These are phyloP conservation scores for Ogataea ramenticola DNA, from an alignment of 805 yeast species.

Conservation along the genomic window DNA sequence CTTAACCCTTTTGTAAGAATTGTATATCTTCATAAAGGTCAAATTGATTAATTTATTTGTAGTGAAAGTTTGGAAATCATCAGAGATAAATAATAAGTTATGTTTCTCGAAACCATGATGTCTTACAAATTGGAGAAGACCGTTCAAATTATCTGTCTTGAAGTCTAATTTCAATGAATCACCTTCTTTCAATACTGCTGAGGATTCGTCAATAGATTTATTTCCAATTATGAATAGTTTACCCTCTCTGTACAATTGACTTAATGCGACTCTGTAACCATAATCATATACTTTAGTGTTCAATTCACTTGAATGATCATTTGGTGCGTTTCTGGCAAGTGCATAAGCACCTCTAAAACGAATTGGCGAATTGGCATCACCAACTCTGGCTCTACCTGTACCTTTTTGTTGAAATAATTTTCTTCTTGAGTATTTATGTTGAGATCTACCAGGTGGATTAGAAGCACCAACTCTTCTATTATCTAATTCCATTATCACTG, in stretches of 20 bases:
- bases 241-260: constrained; percentile 74
- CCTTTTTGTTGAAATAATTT: constrained; percentile 90
- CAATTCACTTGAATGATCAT: constrained; percentile 74
- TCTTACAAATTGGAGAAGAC: constrained; percentile 30
- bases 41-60: constrained; percentile 9
- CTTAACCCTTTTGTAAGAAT: constrained; percentile 47
- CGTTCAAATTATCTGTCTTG: constrained; percentile 19
- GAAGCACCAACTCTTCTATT: constrained; percentile 83
- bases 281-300: constrained; percentile 64
- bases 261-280: constrained; percentile 78
- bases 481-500: constrained; percentile 89
- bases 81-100: constrained; percentile 62
- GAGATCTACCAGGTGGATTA: constrained; percentile 80
- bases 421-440: constrained; percentile 75
- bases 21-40: constrained; percentile 53
- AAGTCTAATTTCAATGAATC: constrained; percentile 23
- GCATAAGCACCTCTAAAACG: constrained; percentile 88
- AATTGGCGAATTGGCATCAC: constrained; percentile 92
- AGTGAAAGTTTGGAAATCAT: constrained; percentile 24
- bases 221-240: constrained; percentile 64
- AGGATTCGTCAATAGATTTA: constrained; percentile 15
- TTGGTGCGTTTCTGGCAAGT: constrained; percentile 83
- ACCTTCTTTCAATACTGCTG: constrained; percentile 10
- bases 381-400: constrained; percentile 89
- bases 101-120: constrained; percentile 42